phyloP scores from a whole-genome alignment of 768 basidiomycete genomes.

The Udeniomyces megalosporus region DNA sequence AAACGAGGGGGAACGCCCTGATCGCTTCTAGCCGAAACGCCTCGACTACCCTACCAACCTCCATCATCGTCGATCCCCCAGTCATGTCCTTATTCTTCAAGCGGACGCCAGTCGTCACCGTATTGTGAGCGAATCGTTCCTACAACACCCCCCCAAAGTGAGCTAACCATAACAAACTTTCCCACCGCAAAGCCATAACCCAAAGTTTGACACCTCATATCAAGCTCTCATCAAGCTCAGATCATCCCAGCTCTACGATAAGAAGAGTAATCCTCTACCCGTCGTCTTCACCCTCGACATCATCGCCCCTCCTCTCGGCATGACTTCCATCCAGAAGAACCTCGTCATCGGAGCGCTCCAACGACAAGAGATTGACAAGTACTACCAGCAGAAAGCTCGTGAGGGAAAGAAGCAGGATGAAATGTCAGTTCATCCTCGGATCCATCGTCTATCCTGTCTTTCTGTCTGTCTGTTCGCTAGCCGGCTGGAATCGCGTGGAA shows the following conservation, averaged over 20 bases:
- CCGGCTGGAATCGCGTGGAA: no score
- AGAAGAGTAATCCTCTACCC: slow-evolving; percentile 2
- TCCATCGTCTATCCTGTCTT: not conserved
- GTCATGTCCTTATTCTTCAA: slow-evolving; percentile 5
- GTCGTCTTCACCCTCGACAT: slow-evolving; percentile 11
- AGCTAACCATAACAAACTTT: not conserved
- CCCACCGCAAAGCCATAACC: slow-evolving; percentile 7
- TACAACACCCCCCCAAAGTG: not conserved
- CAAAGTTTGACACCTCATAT: not conserved
- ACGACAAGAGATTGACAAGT: not conserved
- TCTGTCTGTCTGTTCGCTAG: not conserved
- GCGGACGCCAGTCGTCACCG: not conserved
- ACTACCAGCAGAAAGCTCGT: no score
- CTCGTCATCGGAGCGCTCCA: not conserved
- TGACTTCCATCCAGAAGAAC: slow-evolving; percentile 9
- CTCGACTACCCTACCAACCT: not conserved
- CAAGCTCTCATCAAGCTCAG: slow-evolving; percentile 3
- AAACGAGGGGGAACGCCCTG: no score
- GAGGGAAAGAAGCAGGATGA: not conserved
- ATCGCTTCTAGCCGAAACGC: no score
- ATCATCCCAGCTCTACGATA: slow-evolving; percentile 4
- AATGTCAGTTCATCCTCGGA: not conserved
- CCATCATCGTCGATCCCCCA: not conserved
- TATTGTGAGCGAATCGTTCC: not conserved
- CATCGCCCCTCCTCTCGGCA: slow-evolving; percentile 7